Percentiles rank a stretch among this genome's conserved stretches.
phyloP scores from a whole-genome alignment of 2,329 filamentous ascomycete species.

The Xylariales sp. region DNA sequence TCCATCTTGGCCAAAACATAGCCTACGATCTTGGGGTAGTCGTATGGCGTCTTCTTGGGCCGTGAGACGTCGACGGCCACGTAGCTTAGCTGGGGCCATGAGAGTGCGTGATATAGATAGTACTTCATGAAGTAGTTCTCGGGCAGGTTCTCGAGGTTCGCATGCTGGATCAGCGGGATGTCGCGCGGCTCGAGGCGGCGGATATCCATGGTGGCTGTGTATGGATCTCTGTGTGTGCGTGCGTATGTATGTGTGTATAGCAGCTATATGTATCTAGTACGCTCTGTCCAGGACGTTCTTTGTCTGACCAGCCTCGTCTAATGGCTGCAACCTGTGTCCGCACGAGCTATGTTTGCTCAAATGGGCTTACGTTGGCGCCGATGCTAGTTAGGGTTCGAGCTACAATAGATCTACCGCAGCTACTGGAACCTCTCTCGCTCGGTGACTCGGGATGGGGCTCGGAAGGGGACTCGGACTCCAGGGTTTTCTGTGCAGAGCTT shows the following conservation, averaged over 20 bases:
- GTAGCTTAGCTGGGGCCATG: constrained; percentile 97
- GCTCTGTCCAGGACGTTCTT: neutral
- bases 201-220: constrained; percentile 77
- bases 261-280: neutral
- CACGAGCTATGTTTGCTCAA: neutral
- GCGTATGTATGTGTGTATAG: no score
- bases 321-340: neutral
- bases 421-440: no score
- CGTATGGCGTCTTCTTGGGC: constrained; percentile 79
- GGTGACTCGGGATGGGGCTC: no score
- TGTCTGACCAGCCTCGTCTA: neutral
- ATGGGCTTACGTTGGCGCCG: neutral
- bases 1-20: constrained; percentile 99
- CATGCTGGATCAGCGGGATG: constrained; percentile 93
- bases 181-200: constrained; percentile 84
- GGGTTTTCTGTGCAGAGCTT: no score
- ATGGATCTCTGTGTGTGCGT: neutral
- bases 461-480: no score
- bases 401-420: no score
- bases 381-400: no score
- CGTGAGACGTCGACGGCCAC: constrained; percentile 93
- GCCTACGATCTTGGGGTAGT: constrained; percentile 96
- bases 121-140: constrained; percentile 99
- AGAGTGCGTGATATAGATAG: constrained; percentile 98
- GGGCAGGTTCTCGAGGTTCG: constrained; percentile 98